Evolutionary conservation across 2,329 filamentous ascomycete genomes (phyloP), one percentile per base, ranked within the genome.

Genomic region (Cercospora janseana): DNA sequence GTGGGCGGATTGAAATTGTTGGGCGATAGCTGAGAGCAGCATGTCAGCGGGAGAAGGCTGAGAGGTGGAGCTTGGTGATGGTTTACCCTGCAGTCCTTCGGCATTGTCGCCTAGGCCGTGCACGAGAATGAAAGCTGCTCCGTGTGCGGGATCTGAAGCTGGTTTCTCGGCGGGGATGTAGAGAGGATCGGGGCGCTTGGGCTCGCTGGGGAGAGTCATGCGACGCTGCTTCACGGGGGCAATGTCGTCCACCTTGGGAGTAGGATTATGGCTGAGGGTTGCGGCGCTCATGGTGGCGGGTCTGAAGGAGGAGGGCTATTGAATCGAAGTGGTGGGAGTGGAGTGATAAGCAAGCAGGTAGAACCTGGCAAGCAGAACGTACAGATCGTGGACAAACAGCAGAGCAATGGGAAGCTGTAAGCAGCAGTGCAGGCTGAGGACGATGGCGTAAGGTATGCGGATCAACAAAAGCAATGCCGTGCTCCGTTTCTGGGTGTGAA

Each of bases 41-140:
- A n/a, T n/a, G n/a, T n/a, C n/a, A n/a, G n/a, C n/a, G n/a, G n/a
- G n/a, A n/a, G n/a, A n/a, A n/a, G n/a, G n/a, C n/a, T n/a, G n/a
- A n/a, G n/a, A n/a, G n/a, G n/a, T n/a, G n/a, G n/a, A n/a, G n/a
- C n/a, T n/a, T n/a, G 28, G 4, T 28, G 4, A 5, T 20, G 7
- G 38, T 58, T 51, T 51, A 72, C 74, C 65, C 53, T 70, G 67
- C 24, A 73, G 61, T 3, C 72, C 73, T 40, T 70, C 65, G 12
- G 72, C 74, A 46, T 71, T 72, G 51, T 77, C 74, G 12, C 73
- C 72, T 5, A 76, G 61, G 7, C 57, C 57, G 55, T 76, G 74
- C 4, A 76, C 61, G 56, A 75, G 74, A 44, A 75, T 70, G 54
- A 75, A 70, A 6, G 67, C 70, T n/a, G 73, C 72, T 10, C 66